A percentile compares a stretch with the other conserved stretches of the same genome.
Evolutionary conservation across 441 rosid genomes (phyloP).

Genomic region (Aleurites moluccanus): DNA sequence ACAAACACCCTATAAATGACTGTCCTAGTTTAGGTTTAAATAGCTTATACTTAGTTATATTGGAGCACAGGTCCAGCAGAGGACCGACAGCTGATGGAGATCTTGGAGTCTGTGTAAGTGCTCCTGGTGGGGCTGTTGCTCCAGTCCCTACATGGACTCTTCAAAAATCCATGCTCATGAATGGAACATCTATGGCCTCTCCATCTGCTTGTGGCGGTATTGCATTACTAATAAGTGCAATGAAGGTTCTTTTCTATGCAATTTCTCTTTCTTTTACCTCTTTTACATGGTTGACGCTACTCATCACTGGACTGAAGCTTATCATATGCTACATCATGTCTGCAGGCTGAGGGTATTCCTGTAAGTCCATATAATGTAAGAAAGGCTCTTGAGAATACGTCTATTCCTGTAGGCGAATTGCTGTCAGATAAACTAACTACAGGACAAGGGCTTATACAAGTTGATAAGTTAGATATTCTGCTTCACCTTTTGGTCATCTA

Average conservation of each 20-base stretch:
- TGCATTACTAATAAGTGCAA: constrained; percentile 88
- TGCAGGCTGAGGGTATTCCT: constrained; percentile 80
- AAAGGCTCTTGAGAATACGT: constrained; percentile 90
- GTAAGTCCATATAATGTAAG: constrained; percentile 89
- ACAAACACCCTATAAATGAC: background rate
- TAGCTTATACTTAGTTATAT: constrained; percentile 23
- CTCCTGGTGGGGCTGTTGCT: constrained; percentile 99
- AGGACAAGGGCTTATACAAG: constrained; percentile 97
- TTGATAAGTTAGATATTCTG: constrained; percentile 73
- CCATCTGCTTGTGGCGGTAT: constrained; percentile 99
- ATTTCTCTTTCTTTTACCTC: constrained; percentile 19
- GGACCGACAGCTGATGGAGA: constrained; percentile 99
- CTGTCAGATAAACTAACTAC: constrained; percentile 86
- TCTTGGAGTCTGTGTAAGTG: constrained; percentile 95
- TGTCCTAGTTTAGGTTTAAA: constrained; percentile 21
- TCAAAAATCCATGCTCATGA: constrained; percentile 98
- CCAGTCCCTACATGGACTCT: constrained; percentile 99
- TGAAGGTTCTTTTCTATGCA: constrained; percentile 66
- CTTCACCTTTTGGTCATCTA: constrained; percentile 17
- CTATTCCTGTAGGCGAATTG: constrained; percentile 62
- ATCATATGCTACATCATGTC: constrained; percentile 26
- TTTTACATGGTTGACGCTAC: constrained; percentile 21
- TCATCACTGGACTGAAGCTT: constrained; percentile 25
- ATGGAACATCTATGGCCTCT: constrained; percentile 99
- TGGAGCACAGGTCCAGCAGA: constrained; percentile 88